phyloP scores from a whole-genome alignment of 2,329 filamentous ascomycete genomes.

The Penicillium sp. region DNA sequence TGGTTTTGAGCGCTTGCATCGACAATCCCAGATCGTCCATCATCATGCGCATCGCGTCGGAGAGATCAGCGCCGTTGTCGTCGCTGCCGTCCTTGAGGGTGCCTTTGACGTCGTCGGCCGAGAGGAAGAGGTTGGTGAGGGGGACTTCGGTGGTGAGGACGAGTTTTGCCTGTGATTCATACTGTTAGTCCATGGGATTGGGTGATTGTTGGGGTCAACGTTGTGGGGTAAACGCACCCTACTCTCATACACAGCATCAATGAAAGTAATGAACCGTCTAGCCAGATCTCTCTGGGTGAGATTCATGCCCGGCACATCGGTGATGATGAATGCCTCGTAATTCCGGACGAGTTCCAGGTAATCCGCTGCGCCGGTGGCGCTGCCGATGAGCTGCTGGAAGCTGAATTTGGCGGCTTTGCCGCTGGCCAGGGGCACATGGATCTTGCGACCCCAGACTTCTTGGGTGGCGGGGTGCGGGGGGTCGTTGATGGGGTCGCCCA shows the following conservation, averaged over 20 bases:
- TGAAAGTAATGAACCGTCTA: slow-evolving; percentile 89
- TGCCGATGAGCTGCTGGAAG: slow-evolving; percentile 82
- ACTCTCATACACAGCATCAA: slow-evolving; percentile 87
- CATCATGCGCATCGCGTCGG: slow-evolving; percentile 65
- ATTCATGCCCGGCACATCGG: slow-evolving; percentile 85
- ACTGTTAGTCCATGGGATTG: no score
- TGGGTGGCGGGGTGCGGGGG: slow-evolving; percentile 71
- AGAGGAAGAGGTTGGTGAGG: slow-evolving; percentile 75
- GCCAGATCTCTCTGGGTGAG: slow-evolving; percentile 77
- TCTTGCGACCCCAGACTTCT: slow-evolving; percentile 84
- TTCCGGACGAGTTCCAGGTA: slow-evolving; percentile 83
- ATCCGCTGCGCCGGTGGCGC: slow-evolving; percentile 83
- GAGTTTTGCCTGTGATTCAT: slow-evolving; percentile 69
- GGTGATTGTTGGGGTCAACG: no score
- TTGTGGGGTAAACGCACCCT: no score
- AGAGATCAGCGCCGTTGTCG: slow-evolving; percentile 47
- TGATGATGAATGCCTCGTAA: slow-evolving; percentile 88
- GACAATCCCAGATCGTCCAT: slow-evolving; percentile 83
- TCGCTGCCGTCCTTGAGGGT: slow-evolving; percentile 44
- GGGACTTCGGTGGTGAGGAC: slow-evolving; percentile 85
- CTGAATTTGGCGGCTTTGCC: slow-evolving; percentile 83
- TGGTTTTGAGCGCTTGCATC: slow-evolving; percentile 74
- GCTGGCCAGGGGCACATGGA: slow-evolving; percentile 76
- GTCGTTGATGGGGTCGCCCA: slow-evolving; percentile 69
- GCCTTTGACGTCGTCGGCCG: slow-evolving; percentile 58